Evolutionary conservation across 1,284 basidiomycete species (phyloP).

Genomic region (Moesziomyces globuligerus): DNA sequence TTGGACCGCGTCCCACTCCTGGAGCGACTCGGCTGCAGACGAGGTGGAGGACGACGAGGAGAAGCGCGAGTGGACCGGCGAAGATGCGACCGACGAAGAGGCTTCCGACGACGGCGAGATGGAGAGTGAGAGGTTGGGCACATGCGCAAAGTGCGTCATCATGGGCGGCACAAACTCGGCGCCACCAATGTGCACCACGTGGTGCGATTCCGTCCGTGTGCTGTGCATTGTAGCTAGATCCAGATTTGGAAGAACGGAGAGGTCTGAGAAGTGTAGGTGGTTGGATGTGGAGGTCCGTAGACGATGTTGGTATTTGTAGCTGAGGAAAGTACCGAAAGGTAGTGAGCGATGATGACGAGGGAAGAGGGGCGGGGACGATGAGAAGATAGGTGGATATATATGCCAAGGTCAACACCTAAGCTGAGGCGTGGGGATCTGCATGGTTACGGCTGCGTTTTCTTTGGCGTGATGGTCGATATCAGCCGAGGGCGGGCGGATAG

Average conservation of each 20-base stretch:
- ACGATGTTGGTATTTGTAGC: too few relatives aligned
- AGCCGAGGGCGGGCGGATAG: too few relatives aligned
- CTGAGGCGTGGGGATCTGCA: too few relatives aligned
- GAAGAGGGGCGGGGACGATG: too few relatives aligned
- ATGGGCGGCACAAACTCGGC: conserved; percentile 36
- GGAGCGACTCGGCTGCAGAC: conserved; percentile 14
- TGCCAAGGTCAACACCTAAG: too few relatives aligned
- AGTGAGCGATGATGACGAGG: too few relatives aligned
- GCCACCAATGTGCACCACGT: conserved; percentile 40
- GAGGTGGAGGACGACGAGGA: conserved; percentile 17
- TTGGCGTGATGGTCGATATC: too few relatives aligned
- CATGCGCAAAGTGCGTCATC: conserved; percentile 34
- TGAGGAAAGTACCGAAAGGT: too few relatives aligned
- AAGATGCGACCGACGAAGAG: conserved; percentile 24
- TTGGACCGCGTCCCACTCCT: conserved; percentile 34
- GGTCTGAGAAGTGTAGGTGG: neutral
- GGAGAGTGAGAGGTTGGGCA: conserved; percentile 13
- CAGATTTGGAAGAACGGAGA: too few relatives aligned
- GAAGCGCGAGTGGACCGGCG: conserved; percentile 28
- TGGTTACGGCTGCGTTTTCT: too few relatives aligned
- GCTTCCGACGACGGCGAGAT: conserved; percentile 31
- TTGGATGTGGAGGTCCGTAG: too few relatives aligned
- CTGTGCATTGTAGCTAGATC: conserved; percentile 13
- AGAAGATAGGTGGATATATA: too few relatives aligned
- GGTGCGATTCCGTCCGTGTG: conserved; percentile 12